A percentile compares a stretch with the other conserved stretches of the same genome.
Conservation (phyloP, 192 early-diverging fungal species). For the Coemansia sp. region DNA sequence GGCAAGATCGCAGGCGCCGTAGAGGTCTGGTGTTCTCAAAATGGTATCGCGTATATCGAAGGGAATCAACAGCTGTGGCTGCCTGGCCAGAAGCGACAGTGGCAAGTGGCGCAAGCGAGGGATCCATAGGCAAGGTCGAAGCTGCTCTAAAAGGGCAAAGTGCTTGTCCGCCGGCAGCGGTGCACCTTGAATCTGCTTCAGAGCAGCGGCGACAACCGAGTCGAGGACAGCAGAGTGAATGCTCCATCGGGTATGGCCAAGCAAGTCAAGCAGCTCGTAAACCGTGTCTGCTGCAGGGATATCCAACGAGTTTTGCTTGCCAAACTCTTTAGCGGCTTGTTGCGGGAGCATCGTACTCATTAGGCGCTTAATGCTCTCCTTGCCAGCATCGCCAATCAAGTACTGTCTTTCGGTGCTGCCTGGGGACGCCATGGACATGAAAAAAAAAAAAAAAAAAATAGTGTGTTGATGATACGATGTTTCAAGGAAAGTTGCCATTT, state of each 20-base stretch:
- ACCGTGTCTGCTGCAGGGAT: constrained; percentile 36
- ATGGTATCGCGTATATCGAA: constrained; percentile 28
- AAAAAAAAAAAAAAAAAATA: background rate
- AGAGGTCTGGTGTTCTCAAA: constrained; percentile 13
- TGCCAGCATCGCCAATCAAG: constrained; percentile 21
- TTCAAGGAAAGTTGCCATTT: background rate
- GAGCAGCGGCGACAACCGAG: constrained; percentile 16
- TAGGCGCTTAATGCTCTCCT: constrained; percentile 37
- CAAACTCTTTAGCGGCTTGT: constrained; percentile 29
- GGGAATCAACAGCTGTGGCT: constrained; percentile 22
- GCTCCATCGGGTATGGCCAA: constrained; percentile 23
- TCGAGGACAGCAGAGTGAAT: constrained; percentile 33
- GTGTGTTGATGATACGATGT: background rate
- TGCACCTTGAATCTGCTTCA: constrained; percentile 21
- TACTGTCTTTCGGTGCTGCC: background rate
- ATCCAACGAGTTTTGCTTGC: constrained; percentile 20
- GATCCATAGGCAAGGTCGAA: constrained; percentile 23
- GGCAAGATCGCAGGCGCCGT: constrained; percentile 24
- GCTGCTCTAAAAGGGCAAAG: constrained; percentile 17
- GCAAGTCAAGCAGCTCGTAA: constrained; percentile 39
- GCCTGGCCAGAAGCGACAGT: constrained; percentile 30
- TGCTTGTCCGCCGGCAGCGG: constrained; percentile 25
- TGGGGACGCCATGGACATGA: background rate
- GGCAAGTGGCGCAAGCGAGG: constrained; percentile 35
- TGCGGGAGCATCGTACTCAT: constrained; percentile 37